Percentiles rank a stretch among this genome's conserved stretches.
Evolutionary conservation across 1,284 basidiomycete species (phyloP).

Genomic region (Limonomyces culmigenus): DNA sequence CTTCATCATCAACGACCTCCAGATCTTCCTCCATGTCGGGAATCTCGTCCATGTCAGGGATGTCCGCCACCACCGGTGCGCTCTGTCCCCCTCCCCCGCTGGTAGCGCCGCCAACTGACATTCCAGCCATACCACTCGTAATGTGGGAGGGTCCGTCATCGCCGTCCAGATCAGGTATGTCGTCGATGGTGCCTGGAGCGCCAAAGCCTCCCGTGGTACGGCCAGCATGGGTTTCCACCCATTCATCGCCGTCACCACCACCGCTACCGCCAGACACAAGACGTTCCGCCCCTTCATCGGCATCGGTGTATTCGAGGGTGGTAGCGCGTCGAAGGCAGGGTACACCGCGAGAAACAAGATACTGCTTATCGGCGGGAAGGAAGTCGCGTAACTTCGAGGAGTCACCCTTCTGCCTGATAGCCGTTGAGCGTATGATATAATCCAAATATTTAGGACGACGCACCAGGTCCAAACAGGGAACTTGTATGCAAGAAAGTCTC

Average conservation of each 20-base stretch:
- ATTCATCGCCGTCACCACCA: constrained; percentile 50
- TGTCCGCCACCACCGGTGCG: constrained; percentile 22
- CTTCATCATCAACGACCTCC: constrained; percentile 66
- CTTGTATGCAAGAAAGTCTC: constrained; percentile 90
- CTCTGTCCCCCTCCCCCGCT: constrained; percentile 20
- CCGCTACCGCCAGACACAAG: constrained; percentile 59
- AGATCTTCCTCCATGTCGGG: constrained; percentile 85
- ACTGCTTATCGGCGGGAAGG: constrained; percentile 90
- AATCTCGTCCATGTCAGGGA: constrained; percentile 79
- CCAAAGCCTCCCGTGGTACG: constrained; percentile 37
- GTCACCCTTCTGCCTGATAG: constrained; percentile 81
- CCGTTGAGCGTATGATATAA: background rate
- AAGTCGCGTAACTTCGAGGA: constrained; percentile 76
- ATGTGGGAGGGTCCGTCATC: constrained; percentile 15
- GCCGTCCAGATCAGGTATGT: constrained; percentile 60
- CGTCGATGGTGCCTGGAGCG: constrained; percentile 50
- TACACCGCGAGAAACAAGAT: constrained; percentile 85
- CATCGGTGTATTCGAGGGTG: constrained; percentile 85
- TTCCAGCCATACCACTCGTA: constrained; percentile 21
- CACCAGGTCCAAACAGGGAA: constrained; percentile 93
- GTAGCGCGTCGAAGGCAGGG: constrained; percentile 85
- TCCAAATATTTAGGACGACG: constrained; percentile 14
- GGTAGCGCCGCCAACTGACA: constrained; percentile 18
- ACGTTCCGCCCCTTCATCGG: constrained; percentile 87
- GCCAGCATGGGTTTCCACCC: constrained; percentile 78